These are phyloP conservation scores for Colletotrichum chrysophilum DNA, from an alignment of 2,329 filamentous ascomycete species.

Conservation along the genomic window DNA sequence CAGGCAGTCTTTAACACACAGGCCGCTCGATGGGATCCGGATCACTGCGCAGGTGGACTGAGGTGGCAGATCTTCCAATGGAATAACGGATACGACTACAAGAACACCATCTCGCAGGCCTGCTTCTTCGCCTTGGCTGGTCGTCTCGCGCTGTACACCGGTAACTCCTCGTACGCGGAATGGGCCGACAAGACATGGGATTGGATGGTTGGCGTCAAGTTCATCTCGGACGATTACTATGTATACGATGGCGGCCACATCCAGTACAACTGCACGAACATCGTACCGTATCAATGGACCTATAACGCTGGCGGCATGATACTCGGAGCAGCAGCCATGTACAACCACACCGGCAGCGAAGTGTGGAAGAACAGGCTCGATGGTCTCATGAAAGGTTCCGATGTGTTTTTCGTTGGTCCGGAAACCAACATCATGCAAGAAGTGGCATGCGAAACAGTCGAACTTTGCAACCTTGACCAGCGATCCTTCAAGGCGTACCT, in stretches of 20 bases:
- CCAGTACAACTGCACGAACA: conserved; percentile 59
- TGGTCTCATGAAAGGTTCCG: conserved; percentile 57
- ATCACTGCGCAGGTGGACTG: conserved; percentile 75
- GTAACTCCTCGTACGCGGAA: conserved; percentile 76
- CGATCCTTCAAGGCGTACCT: conserved; percentile 70
- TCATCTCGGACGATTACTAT: conserved; percentile 64
- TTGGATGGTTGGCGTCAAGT: conserved; percentile 64
- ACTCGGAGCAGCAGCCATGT: conserved; percentile 71
- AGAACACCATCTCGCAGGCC: conserved; percentile 68
- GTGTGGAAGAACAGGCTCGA: conserved; percentile 65
- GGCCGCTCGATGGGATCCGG: conserved; percentile 72
- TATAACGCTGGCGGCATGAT: conserved; percentile 74
- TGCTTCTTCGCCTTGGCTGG: conserved; percentile 69
- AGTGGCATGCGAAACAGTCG: conserved; percentile 66
- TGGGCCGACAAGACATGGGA: conserved; percentile 80
- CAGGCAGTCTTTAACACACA: conserved; percentile 85
- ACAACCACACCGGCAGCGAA: conserved; percentile 60
- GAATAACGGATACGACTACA: conserved; percentile 84
- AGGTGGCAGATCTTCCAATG: conserved; percentile 87
- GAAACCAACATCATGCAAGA: conserved; percentile 67
- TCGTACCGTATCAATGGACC: conserved; percentile 69
- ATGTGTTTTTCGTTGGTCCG: conserved; percentile 59
- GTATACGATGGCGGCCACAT: conserved; percentile 69
- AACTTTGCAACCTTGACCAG: conserved; percentile 67
- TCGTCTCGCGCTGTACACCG: conserved; percentile 77